Percentiles rank a stretch among this genome's conserved stretches.
Conservation (phyloP, 2,329 filamentous ascomycete genomes). For the Aaosphaeria pasadenensis region DNA sequence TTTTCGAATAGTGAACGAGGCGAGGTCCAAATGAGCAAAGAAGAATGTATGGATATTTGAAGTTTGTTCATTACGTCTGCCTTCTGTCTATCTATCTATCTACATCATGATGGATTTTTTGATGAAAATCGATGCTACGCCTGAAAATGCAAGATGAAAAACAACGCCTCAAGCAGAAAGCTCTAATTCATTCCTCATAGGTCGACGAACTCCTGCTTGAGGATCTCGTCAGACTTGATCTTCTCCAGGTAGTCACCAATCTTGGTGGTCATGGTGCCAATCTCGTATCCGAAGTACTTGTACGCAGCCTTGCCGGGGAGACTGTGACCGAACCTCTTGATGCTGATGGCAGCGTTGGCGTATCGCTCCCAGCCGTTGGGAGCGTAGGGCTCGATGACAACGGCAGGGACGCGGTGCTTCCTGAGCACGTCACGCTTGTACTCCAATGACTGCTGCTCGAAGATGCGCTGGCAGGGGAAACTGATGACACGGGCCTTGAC, state of each 20-base stretch:
- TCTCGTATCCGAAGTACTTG: constrained; percentile 56
- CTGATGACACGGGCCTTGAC: constrained; percentile 47
- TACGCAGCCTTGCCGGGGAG: constrained; percentile 55
- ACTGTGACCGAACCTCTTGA: constrained; percentile 56
- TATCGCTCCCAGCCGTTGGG: constrained; percentile 60
- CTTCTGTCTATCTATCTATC: too few species aligned
- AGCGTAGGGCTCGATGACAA: constrained; percentile 61
- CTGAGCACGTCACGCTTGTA: constrained; percentile 49
- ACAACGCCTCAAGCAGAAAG: not conserved
- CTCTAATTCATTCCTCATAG: constrained; percentile 12
- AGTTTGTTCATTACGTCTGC: too few species aligned
- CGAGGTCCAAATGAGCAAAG: too few species aligned
- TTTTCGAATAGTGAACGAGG: too few species aligned
- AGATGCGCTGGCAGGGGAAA: constrained; percentile 51
- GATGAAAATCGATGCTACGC: not conserved
- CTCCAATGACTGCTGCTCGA: constrained; percentile 45
- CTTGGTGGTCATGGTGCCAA: constrained; percentile 42
- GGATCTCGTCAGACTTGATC: constrained; percentile 33
- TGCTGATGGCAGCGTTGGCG: constrained; percentile 54
- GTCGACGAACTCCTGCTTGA: constrained; percentile 31
- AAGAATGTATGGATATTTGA: too few species aligned
- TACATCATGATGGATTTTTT: too few species aligned
- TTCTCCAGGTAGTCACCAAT: constrained; percentile 36
- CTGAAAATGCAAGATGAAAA: not conserved
- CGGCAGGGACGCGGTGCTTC: constrained; percentile 43